phyloP scores from a whole-genome alignment of 2,329 filamentous ascomycete species.

The Fusarium sp. region DNA sequence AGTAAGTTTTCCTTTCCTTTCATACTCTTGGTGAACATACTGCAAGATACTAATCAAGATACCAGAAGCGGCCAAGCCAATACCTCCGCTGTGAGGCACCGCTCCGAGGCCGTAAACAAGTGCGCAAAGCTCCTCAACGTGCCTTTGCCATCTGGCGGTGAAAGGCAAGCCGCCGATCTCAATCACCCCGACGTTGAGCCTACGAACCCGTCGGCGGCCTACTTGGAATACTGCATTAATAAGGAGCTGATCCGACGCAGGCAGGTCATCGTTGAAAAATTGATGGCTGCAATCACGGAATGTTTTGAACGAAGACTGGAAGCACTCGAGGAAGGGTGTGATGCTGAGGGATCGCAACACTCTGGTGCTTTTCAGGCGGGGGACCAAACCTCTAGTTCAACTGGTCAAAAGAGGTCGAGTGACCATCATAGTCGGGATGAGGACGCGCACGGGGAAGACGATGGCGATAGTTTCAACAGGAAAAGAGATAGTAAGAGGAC shows the following conservation, averaged over 20 bases:
- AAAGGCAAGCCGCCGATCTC: constrained; percentile 38
- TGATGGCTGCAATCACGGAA: constrained; percentile 19
- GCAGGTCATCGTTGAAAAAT: neutral
- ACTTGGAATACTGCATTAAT: constrained; percentile 26
- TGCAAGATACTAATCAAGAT: neutral
- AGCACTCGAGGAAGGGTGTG: constrained; percentile 30
- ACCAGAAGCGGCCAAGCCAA: constrained; percentile 29
- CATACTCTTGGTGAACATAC: too few relatives aligned
- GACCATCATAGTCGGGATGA: constrained; percentile 37
- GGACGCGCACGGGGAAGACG: constrained; percentile 43
- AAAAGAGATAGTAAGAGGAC: constrained; percentile 49
- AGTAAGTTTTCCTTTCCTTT: constrained; percentile 8
- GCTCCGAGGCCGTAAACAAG: constrained; percentile 20
- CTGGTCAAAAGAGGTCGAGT: constrained; percentile 17
- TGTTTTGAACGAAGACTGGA: constrained; percentile 34
- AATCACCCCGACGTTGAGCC: constrained; percentile 36
- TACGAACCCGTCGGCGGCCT: constrained; percentile 44
- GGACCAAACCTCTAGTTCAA: constrained; percentile 21
- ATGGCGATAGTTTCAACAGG: constrained; percentile 44
- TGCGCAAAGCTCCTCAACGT: constrained; percentile 31
- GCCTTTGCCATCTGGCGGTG: constrained; percentile 23
- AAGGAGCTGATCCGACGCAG: constrained; percentile 26
- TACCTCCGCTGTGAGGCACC: constrained; percentile 15
- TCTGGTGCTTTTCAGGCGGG: constrained; percentile 31
- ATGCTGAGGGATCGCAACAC: constrained; percentile 23